These are phyloP conservation scores for Ophiobolus disseminans DNA, from an alignment of 2,329 filamentous ascomycete species.

Conservation along the genomic window DNA sequence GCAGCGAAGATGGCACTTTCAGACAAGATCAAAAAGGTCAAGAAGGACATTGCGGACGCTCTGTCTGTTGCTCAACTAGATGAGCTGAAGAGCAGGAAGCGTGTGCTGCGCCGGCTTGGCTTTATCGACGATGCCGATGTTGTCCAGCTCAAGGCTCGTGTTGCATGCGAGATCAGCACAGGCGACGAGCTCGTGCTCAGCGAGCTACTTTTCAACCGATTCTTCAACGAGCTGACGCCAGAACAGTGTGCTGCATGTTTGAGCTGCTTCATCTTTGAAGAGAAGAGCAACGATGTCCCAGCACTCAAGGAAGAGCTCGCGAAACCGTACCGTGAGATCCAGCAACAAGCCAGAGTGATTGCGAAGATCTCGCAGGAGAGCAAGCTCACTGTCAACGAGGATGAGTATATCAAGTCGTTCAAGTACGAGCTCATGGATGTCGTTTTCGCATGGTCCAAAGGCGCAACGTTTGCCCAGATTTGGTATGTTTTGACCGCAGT, in stretches of 20 bases:
- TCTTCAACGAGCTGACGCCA: constrained; percentile 94
- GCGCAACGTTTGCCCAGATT: constrained; percentile 88
- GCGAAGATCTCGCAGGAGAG: constrained; percentile 95
- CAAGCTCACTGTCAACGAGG: constrained; percentile 92
- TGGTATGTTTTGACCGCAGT: constrained; percentile 69
- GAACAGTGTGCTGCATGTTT: constrained; percentile 86
- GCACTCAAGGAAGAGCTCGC: constrained; percentile 80
- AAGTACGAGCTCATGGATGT: constrained; percentile 98
- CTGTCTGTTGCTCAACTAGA: constrained; percentile 92
- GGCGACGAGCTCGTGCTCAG: constrained; percentile 93
- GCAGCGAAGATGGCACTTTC: constrained; percentile 76
- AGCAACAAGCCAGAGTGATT: constrained; percentile 83
- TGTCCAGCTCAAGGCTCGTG: constrained; percentile 94
- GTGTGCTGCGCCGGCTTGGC: constrained; percentile 88
- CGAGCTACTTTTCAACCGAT: constrained; percentile 93
- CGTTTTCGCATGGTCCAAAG: constrained; percentile 89
- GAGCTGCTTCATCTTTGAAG: constrained; percentile 96
- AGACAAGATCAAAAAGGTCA: constrained; percentile 83
- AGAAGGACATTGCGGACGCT: constrained; percentile 84
- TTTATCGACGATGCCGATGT: constrained; percentile 97
- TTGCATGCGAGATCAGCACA: constrained; percentile 96
- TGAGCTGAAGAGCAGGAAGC: constrained; percentile 94
- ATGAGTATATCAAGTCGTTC: constrained; percentile 87
- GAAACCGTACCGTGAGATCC: constrained; percentile 86
- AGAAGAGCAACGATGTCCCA: constrained; percentile 81